Conservation (phyloP, 305 asterid species). For the Fraxinus velutina region DNA sequence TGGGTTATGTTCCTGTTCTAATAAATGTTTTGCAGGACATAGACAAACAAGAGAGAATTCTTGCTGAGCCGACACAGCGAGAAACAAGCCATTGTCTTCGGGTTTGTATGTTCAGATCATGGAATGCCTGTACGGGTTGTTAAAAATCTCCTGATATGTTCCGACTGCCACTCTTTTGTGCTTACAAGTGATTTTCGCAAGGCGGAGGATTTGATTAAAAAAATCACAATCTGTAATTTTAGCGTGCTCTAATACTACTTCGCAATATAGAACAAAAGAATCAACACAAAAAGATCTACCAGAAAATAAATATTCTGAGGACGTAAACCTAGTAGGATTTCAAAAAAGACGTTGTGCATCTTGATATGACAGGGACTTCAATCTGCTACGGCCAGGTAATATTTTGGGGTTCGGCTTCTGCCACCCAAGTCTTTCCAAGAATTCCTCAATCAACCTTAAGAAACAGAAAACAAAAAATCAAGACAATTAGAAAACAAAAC, state of each 20-base stretch:
- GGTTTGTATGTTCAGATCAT: constrained; percentile 36
- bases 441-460: constrained; percentile 77
- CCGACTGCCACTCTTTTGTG: constrained; percentile 45
- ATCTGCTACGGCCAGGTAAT: constrained; percentile 20
- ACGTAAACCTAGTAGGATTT: neutral
- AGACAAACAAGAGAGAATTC: constrained; percentile 42
- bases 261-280: neutral
- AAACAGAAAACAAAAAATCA: neutral
- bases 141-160: constrained; percentile 57
- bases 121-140: constrained; percentile 38
- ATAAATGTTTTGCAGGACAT: constrained; percentile 41
- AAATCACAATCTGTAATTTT: neutral
- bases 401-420: constrained; percentile 39
- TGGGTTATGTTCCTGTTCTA: constrained; percentile 43
- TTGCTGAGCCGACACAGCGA: constrained; percentile 51
- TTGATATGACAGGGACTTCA: constrained; percentile 24
- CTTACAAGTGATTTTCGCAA: neutral
- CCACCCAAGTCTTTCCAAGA: constrained; percentile 56
- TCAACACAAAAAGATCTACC: neutral
- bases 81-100: constrained; percentile 50
- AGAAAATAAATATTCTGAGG: neutral
- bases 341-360: neutral
- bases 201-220: neutral
- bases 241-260: neutral
- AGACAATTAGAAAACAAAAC: neutral